phyloP scores from a whole-genome alignment of 192 early-diverging fungal genomes.

The Chytriomyces hyalinus region DNA sequence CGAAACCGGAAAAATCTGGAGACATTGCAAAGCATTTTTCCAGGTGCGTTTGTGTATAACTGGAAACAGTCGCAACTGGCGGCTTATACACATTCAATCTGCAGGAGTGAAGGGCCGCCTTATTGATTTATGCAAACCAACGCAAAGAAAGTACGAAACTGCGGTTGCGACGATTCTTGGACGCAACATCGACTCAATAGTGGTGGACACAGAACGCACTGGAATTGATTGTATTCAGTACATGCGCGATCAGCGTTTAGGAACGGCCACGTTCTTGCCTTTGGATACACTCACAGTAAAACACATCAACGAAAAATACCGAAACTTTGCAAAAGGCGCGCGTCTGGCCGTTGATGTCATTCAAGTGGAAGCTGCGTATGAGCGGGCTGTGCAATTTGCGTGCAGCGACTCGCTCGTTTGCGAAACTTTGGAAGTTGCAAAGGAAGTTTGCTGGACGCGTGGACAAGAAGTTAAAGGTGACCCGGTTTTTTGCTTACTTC shows the following conservation, averaged over 20 bases:
- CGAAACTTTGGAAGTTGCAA: conserved; percentile 84
- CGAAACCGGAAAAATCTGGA: conserved; percentile 78
- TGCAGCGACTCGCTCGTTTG: conserved; percentile 93
- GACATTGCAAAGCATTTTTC: conserved; percentile 82
- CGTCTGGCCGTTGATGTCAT: conserved; percentile 93
- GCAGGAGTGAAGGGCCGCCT: conserved; percentile 84
- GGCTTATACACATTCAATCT: neutral
- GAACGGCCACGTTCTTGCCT: conserved; percentile 93
- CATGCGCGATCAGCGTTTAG: conserved; percentile 88
- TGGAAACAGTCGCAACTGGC: neutral
- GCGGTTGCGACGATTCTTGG: conserved; percentile 89
- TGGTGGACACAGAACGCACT: conserved; percentile 89
- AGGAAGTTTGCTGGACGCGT: conserved; percentile 82
- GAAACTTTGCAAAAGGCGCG: conserved; percentile 79
- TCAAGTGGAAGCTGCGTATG: conserved; percentile 74
- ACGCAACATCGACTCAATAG: conserved; percentile 90
- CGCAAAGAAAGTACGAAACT: conserved; percentile 86
- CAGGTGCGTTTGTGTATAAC: conserved; percentile 50
- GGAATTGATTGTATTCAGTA: conserved; percentile 97
- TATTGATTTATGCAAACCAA: conserved; percentile 88
- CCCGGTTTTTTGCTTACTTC: neutral
- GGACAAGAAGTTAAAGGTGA: conserved; percentile 82
- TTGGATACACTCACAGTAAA: conserved; percentile 79
- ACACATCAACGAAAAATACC: conserved; percentile 79
- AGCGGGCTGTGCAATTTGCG: conserved; percentile 84